phyloP scores from a whole-genome alignment of 2,329 filamentous ascomycete genomes.

The Immersiporthe knoxdaviesiana region DNA sequence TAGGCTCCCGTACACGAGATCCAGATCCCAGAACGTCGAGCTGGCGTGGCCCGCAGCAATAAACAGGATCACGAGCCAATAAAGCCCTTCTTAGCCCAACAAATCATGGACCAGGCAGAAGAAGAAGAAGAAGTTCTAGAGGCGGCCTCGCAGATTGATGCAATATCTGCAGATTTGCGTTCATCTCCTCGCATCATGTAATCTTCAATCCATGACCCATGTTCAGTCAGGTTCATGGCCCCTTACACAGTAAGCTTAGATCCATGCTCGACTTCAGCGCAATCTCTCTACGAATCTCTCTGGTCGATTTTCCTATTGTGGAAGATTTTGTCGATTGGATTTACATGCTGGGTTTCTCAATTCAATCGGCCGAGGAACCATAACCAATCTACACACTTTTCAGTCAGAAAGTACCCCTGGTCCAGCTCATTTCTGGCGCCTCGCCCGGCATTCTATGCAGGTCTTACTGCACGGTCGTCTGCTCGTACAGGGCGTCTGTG shows the following conservation, averaged over 20 bases:
- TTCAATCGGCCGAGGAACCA: conserved; percentile 14
- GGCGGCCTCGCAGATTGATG: conserved; percentile 13
- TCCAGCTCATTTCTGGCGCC: conserved; percentile 24
- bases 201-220: conserved; percentile 12
- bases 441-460: conserved; percentile 22
- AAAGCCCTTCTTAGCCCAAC: background rate
- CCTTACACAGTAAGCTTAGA: conserved; percentile 11
- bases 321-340: conserved; percentile 14
- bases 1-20: background rate
- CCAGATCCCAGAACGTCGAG: background rate
- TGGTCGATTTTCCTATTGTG: conserved; percentile 20
- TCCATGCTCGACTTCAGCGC: conserved; percentile 20
- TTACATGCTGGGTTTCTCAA: conserved; percentile 5
- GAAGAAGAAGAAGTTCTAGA: background rate
- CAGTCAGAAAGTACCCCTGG: conserved; percentile 16
- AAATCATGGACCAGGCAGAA: background rate
- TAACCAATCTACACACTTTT: conserved; percentile 1
- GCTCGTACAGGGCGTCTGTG: conserved; percentile 6
- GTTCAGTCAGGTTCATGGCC: conserved; percentile 15
- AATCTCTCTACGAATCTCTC: conserved; percentile 13
- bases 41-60: conserved; percentile 1
- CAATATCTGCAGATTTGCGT: conserved; percentile 23
- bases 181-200: conserved; percentile 19
- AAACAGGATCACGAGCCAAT: background rate
- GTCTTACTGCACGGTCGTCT: conserved; percentile 12